Percentiles rank a stretch among this genome's conserved stretches.
These are phyloP conservation scores for Xerocomellus intermedius DNA, from an alignment of 768 basidiomycete species.

Conservation along the genomic window DNA sequence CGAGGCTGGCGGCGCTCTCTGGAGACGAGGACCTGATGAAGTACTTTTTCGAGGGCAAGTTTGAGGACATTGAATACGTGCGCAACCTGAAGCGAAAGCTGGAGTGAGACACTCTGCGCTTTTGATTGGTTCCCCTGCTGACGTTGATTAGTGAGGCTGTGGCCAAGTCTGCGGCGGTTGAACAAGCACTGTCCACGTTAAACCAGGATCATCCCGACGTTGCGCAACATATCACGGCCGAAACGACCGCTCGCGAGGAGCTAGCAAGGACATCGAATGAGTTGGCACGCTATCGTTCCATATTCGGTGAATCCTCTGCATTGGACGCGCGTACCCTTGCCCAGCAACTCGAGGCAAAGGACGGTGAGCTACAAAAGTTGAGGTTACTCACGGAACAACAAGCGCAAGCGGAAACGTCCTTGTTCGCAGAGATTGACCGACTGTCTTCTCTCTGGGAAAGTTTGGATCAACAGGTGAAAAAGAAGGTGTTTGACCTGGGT, in stretches of 20 bases:
- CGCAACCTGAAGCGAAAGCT: constrained; percentile 53
- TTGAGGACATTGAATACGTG: constrained; percentile 52
- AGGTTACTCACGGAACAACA: constrained; percentile 64
- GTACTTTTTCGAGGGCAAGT: constrained; percentile 61
- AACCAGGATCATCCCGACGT: constrained; percentile 54
- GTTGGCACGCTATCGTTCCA: constrained; percentile 58
- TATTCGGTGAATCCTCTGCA: constrained; percentile 57
- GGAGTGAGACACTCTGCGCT: constrained; percentile 40
- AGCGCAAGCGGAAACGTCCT: constrained; percentile 63
- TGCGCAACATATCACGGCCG: constrained; percentile 46
- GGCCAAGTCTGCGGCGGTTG: constrained; percentile 47
- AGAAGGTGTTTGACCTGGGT: constrained; percentile 81
- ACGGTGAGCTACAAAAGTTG: constrained; percentile 62
- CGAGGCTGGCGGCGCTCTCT: constrained; percentile 70
- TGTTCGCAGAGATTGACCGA: constrained; percentile 84
- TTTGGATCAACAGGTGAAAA: constrained; percentile 75
- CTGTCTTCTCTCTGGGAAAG: constrained; percentile 85
- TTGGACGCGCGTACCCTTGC: constrained; percentile 53
- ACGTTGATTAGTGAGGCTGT: constrained; percentile 49
- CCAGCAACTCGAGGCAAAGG: constrained; percentile 59
- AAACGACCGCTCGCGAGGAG: constrained; percentile 50
- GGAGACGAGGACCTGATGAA: constrained; percentile 70
- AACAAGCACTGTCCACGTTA: constrained; percentile 46
- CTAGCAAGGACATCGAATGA: constrained; percentile 45
- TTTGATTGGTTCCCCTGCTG: constrained; percentile 3